These are phyloP conservation scores for Fusarium agapanthi DNA, from an alignment of 2,329 filamentous ascomycete species.

Conservation along the genomic window DNA sequence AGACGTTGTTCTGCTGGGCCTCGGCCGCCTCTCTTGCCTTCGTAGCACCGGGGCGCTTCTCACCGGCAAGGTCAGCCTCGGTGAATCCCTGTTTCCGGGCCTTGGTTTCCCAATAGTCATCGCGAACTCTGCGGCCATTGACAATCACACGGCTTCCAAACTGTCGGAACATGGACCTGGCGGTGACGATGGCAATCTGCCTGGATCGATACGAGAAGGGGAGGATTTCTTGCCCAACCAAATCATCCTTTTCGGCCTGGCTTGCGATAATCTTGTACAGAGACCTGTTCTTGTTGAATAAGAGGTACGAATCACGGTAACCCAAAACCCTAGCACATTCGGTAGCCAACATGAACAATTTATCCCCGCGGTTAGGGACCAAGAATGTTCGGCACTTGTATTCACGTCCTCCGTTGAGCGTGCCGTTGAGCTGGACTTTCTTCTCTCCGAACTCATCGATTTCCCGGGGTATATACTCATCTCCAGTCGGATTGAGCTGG, in stretches of 20 bases:
- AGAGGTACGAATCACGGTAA: slow-evolving; percentile 95
- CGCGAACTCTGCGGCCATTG: slow-evolving; percentile 87
- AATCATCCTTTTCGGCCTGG: slow-evolving; percentile 93
- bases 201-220: slow-evolving; percentile 98
- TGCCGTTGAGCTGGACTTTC: slow-evolving; percentile 87
- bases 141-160: slow-evolving; percentile 95
- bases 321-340: slow-evolving; percentile 94
- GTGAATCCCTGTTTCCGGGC: slow-evolving; percentile 98
- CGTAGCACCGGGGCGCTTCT: slow-evolving; percentile 92
- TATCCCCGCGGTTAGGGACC: slow-evolving; percentile 88
- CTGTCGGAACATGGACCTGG: slow-evolving; percentile 97
- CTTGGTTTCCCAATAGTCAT: slow-evolving; percentile 99
- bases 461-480: slow-evolving; percentile 95
- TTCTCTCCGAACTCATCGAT: slow-evolving; percentile 92
- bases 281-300: slow-evolving; percentile 99
- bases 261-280: slow-evolving; percentile 98
- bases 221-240: slow-evolving; percentile 93
- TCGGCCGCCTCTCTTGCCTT: slow-evolving; percentile 87
- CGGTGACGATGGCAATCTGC: slow-evolving; percentile 97
- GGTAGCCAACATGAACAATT: slow-evolving; percentile 98
- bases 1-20: slow-evolving; percentile 64
- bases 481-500: slow-evolving; percentile 85
- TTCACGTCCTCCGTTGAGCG: slow-evolving; percentile 81
- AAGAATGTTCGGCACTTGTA: slow-evolving; percentile 95
- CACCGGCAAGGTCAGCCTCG: slow-evolving; percentile 92